Percentiles rank a stretch among this genome's conserved stretches.
phyloP scores from a whole-genome alignment of 2,329 filamentous ascomycete species.

The Monilinia polystroma region DNA sequence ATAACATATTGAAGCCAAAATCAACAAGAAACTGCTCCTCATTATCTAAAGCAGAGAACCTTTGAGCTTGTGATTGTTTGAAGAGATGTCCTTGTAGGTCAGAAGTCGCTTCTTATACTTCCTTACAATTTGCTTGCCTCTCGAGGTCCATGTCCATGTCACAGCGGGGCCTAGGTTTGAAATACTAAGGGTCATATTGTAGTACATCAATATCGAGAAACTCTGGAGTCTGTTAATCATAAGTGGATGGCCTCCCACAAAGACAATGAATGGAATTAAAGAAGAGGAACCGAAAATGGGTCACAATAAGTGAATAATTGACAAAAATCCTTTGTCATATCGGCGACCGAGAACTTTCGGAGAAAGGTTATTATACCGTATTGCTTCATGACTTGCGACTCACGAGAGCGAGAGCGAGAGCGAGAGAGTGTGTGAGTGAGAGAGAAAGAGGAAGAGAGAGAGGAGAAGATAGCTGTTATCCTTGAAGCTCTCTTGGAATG shows the following conservation, averaged over 20 bases:
- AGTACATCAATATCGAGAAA: conserved; percentile 6
- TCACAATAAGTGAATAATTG: conserved; percentile 6
- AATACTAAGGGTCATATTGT: background rate
- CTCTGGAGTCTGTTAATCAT: background rate
- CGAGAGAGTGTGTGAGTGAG: too few relatives aligned
- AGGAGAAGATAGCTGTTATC: too few relatives aligned
- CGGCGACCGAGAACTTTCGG: conserved; percentile 10
- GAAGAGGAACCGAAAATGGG: background rate
- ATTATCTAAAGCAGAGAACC: background rate
- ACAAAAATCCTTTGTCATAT: conserved; percentile 3
- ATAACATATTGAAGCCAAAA: background rate
- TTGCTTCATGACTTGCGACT: too few relatives aligned
- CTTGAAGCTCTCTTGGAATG: conserved; percentile 3
- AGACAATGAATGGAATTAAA: background rate
- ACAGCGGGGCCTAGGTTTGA: background rate
- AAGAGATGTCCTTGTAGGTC: too few relatives aligned
- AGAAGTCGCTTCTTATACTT: background rate
- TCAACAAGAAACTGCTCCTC: background rate
- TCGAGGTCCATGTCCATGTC: conserved; percentile 7
- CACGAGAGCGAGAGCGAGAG: background rate
- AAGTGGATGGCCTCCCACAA: background rate
- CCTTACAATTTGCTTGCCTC: background rate
- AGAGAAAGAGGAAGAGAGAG: too few relatives aligned
- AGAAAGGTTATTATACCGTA: background rate
- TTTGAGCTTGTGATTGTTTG: background rate